Evolutionary conservation across 805 yeast genomes (phyloP).

Genomic region (Kodamaea leandrae): DNA sequence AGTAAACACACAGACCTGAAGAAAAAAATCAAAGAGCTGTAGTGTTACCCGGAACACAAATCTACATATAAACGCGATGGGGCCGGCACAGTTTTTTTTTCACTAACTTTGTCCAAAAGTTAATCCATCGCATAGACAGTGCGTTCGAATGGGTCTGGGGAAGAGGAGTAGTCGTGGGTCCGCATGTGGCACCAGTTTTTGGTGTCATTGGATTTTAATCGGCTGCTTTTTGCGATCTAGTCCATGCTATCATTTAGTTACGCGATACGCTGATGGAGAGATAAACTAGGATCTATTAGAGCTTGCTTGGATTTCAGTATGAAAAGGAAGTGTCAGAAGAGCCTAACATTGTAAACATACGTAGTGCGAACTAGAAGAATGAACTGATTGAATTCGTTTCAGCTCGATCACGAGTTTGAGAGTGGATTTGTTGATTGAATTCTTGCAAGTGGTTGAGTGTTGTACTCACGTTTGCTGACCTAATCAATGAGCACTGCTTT

Average conservation of each 20-base stretch:
- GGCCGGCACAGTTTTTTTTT: conserved; percentile 17
- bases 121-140: conserved; percentile 69
- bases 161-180: conserved; percentile 10
- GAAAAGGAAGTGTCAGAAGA: conserved; percentile 56
- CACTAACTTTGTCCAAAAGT: conserved; percentile 64
- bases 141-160: conserved; percentile 39
- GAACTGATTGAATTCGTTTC: no score
- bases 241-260: conserved; percentile 25
- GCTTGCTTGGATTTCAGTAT: conserved; percentile 47
- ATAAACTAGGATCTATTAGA: conserved; percentile 41
- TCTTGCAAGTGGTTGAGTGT: no score
- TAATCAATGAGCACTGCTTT: no score
- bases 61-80: conserved; percentile 7
- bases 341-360: conserved; percentile 36
- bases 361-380: no score
- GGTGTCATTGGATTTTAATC: conserved; percentile 16
- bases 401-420: no score
- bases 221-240: conserved; percentile 10
- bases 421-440: no score
- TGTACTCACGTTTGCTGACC: no score
- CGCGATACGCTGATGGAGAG: conserved; percentile 51
- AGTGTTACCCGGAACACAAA: conserved; percentile 14
- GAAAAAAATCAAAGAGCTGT: conserved; percentile 2
- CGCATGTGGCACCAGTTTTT: conserved; percentile 31
- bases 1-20: conserved; percentile 10